These are phyloP conservation scores for Penicillium canescens DNA, from an alignment of 495 filamentous ascomycete genomes.

Conservation along the genomic window DNA sequence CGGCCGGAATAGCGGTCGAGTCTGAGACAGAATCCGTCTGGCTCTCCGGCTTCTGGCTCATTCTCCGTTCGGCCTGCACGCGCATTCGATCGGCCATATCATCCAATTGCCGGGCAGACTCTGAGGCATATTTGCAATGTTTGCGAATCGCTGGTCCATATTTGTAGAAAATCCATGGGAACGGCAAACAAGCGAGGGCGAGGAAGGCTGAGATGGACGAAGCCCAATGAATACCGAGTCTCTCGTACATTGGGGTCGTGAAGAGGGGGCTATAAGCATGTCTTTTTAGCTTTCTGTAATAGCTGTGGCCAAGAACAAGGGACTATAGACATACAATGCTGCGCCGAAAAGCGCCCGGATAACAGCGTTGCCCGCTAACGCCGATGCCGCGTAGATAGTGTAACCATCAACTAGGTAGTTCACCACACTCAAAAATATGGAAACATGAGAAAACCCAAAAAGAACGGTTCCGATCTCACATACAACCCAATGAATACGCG, in stretches of 20 bases:
- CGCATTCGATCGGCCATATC: neutral
- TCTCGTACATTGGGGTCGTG: conserved; percentile 63
- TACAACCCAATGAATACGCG: conserved; percentile 53
- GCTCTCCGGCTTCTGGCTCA: too few species aligned
- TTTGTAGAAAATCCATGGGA: conserved; percentile 67
- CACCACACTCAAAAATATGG: conserved; percentile 32
- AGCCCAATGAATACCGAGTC: conserved; percentile 71
- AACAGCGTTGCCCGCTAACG: conserved; percentile 63
- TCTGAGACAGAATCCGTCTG: too few species aligned
- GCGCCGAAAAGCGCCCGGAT: conserved; percentile 52
- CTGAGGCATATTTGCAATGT: conserved; percentile 64
- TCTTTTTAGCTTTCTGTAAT: neutral
- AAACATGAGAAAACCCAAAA: conserved; percentile 48
- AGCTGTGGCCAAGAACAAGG: too few species aligned
- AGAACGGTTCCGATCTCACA: conserved; percentile 44
- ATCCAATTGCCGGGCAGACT: conserved; percentile 40
- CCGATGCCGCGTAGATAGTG: conserved; percentile 62
- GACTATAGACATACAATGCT: conserved; percentile 17
- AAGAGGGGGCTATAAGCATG: conserved; percentile 54
- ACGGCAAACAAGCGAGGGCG: conserved; percentile 63
- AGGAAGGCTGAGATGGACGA: conserved; percentile 67
- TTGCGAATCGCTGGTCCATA: conserved; percentile 60
- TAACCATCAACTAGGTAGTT: conserved; percentile 68
- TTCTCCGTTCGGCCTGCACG: neutral
- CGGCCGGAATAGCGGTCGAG: too few species aligned